Base-by-base conservation (phyloP, 768 basidiomycete species). In the Macrocybe gigantea region DNA sequence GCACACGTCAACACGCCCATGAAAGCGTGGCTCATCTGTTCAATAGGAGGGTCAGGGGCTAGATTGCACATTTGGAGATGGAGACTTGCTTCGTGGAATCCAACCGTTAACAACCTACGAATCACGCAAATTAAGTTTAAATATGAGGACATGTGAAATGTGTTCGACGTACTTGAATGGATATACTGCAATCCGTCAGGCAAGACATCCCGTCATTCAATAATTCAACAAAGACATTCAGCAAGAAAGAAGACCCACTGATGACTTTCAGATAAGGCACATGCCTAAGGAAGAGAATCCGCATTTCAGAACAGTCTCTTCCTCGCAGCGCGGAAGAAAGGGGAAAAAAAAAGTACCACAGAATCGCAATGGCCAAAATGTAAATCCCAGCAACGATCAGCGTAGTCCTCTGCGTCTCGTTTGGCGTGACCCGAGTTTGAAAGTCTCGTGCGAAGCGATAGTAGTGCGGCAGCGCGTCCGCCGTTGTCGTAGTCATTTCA, bases 21-120 rank as follows among this genome's bases (percentile, higher is more conserved):
- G 47, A 92, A 55, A 5, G 90, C 90, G 63, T 93, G 90, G 74
- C 86, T 88, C 86, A 92, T 88, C 88, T 90, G 38, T 5, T 22
- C 4, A 22, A 41, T 42, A 43, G 49, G 49, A 37, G 6, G 14
- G 15, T 46, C 44, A 30, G 44, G 45, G 13, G 12, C 11, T 41
- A 35, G 33, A 46, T 13, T 37, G 15, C 8, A 45, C 1, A 40
- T 7, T 8, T 33, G 49, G 41, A 8, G 31, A 22, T 8, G 15
- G 35, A 37, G 38, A 55, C 63, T 50, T 55, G 85, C 88, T 71
- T 93, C 90, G 65, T 93, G 90, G 60, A 93, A 91, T 41, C 90
- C 90, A 41, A 93, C 90, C 1, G 90, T 91, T 44, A 92, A 74
- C 45, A 92, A 63, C 57, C 89, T 88, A 47, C 36, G 7, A 12